Evolutionary conservation across 345 rosid genomes (phyloP).

Genomic region (Eucalyptus cloeziana): DNA sequence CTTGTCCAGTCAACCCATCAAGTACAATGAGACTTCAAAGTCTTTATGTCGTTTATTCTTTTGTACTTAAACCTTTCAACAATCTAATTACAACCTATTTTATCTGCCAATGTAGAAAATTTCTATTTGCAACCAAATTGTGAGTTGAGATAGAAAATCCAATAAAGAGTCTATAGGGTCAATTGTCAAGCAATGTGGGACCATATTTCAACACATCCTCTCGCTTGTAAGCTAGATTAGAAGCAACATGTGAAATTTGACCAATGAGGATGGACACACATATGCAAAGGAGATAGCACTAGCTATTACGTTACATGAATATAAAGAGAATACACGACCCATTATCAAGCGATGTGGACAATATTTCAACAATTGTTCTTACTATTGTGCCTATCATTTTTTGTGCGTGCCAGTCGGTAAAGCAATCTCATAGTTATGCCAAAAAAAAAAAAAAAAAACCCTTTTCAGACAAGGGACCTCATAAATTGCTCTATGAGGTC

Average conservation of each 20-base stretch:
- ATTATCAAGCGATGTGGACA: not conserved
- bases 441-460: too few relatives aligned
- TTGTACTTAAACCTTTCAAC: not conserved
- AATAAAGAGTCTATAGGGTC: not conserved
- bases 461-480: not conserved
- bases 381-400: not conserved
- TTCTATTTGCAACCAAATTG: too few relatives aligned
- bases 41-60: not conserved
- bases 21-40: not conserved
- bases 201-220: too few relatives aligned
- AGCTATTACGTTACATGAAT: not conserved
- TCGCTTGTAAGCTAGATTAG: fast-evolving
- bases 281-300: not conserved
- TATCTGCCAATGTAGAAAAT: not conserved
- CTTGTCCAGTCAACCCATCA: not conserved
- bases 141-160: too few relatives aligned
- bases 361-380: not conserved
- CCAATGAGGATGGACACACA: not conserved
- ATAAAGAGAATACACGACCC: too few relatives aligned
- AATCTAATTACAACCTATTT: not conserved
- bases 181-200: too few relatives aligned
- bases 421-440: not conserved
- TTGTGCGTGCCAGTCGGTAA: not conserved
- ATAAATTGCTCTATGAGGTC: not conserved
- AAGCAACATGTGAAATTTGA: not conserved